A percentile compares a stretch with the other conserved stretches of the same genome.
phyloP scores from a whole-genome alignment of 306 rosid genomes.

The Vigna reflexopilosa region DNA sequence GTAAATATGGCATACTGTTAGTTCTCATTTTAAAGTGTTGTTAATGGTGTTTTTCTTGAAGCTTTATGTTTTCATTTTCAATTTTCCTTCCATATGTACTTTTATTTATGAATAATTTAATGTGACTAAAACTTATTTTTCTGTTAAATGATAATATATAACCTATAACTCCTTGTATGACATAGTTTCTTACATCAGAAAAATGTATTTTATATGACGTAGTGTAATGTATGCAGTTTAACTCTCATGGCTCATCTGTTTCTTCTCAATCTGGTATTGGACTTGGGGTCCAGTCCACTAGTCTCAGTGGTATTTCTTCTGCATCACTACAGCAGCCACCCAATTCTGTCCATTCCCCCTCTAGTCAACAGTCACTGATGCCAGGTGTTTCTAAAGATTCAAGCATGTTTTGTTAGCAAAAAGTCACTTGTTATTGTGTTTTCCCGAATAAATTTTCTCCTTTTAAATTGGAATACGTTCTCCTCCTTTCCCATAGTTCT shows the following conservation, averaged over 20 bases:
- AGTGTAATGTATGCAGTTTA: conserved; percentile 67
- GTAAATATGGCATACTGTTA: background rate
- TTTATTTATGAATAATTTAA: conserved; percentile 3
- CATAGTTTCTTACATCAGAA: conserved; percentile 1
- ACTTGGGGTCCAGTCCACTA: conserved; percentile 79
- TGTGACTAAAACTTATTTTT: conserved; percentile 16
- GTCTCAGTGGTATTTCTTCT: conserved; percentile 69
- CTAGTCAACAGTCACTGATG: conserved; percentile 70
- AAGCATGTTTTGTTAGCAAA: conserved; percentile 50
- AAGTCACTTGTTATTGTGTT: background rate
- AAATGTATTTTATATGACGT: conserved; percentile 43
- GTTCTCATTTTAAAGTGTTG: background rate
- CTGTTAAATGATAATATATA: conserved; percentile 26
- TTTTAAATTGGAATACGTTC: no score
- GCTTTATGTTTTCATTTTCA: background rate
- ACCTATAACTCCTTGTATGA: conserved; percentile 2
- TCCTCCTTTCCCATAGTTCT: no score
- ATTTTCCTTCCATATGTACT: conserved; percentile 15
- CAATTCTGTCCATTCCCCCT: conserved; percentile 72
- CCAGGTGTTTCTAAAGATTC: conserved; percentile 71
- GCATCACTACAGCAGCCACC: conserved; percentile 75
- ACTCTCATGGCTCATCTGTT: conserved; percentile 72
- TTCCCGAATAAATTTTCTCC: conserved; percentile 21
- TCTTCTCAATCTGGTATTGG: conserved; percentile 81
- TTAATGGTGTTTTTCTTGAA: background rate